These are phyloP conservation scores for Lentinus tigrinus DNA, from an alignment of 768 basidiomycete genomes.

Conservation along the genomic window DNA sequence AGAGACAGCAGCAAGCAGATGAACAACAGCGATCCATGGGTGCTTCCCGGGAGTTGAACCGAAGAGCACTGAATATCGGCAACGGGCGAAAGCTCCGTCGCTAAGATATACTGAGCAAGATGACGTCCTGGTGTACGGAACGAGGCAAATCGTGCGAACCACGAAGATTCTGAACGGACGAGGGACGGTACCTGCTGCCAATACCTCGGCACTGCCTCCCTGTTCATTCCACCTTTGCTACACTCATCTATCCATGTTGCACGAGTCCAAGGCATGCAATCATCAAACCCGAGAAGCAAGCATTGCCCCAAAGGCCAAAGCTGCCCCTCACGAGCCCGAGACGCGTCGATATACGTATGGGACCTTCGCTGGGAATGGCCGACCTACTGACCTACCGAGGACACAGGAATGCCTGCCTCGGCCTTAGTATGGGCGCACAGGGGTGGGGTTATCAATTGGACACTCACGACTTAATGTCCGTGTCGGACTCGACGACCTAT, in stretches of 20 bases:
- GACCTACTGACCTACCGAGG: constrained; percentile 68
- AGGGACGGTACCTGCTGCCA: constrained; percentile 16
- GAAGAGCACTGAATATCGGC: too few species aligned
- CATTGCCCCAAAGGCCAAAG: too few species aligned
- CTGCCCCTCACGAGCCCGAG: background rate
- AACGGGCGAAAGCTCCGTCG: too few species aligned
- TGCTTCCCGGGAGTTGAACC: too few species aligned
- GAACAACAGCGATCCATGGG: too few species aligned
- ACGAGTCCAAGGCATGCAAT: too few species aligned
- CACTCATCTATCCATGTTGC: too few species aligned
- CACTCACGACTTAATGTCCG: constrained; percentile 77
- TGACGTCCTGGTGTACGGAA: too few species aligned
- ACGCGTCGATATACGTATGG: constrained; percentile 18
- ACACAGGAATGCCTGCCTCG: constrained; percentile 36
- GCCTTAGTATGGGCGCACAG: background rate
- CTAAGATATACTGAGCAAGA: too few species aligned
- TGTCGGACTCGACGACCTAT: constrained; percentile 69
- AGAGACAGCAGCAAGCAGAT: too few species aligned
- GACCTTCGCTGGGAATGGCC: background rate
- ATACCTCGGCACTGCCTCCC: constrained; percentile 4
- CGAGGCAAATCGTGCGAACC: background rate
- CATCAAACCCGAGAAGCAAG: too few species aligned
- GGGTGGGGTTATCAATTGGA: constrained; percentile 19
- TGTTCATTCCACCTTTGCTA: too few species aligned
- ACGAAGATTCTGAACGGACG: constrained; percentile 2